Evolutionary conservation across 768 basidiomycete species (phyloP).

Genomic region (Lanmaoa rubissima): DNA sequence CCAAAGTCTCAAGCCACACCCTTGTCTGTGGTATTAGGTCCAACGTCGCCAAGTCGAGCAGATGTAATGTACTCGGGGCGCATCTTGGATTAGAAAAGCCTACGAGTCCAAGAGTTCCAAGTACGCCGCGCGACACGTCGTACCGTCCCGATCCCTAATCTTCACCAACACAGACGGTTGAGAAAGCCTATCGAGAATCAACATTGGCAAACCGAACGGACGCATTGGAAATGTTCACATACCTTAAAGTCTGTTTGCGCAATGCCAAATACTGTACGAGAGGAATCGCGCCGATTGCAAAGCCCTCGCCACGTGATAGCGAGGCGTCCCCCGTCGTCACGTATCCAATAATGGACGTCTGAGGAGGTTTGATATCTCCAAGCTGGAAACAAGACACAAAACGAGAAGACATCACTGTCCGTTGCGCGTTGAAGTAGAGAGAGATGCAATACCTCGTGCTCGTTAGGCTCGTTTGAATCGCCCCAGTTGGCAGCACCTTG

Average conservation of each 20-base stretch:
- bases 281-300: constrained; percentile 73
- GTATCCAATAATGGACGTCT: constrained; percentile 66
- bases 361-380: constrained; percentile 40
- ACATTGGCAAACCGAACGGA: neutral
- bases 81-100: neutral
- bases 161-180: constrained; percentile 50
- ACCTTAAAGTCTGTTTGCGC: constrained; percentile 48
- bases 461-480: constrained; percentile 21
- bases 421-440: neutral
- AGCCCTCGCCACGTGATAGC: constrained; percentile 71
- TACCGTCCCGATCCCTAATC: constrained; percentile 59
- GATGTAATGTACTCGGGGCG: neutral
- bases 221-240: neutral
- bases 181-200: constrained; percentile 15
- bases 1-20: neutral
- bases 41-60: neutral
- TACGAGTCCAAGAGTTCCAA: constrained; percentile 38
- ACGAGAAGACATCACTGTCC: neutral
- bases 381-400: constrained; percentile 36
- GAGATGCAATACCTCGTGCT: constrained; percentile 27
- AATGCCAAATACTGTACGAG: constrained; percentile 51
- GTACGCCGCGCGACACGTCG: constrained; percentile 51
- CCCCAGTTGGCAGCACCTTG: constrained; percentile 13
- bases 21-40: neutral
- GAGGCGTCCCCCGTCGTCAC: constrained; percentile 85